Evolutionary conservation across 2,329 filamentous ascomycete species (phyloP), one percentile per base, ranked within the genome.

Genomic region (Aspergillus felis): DNA sequence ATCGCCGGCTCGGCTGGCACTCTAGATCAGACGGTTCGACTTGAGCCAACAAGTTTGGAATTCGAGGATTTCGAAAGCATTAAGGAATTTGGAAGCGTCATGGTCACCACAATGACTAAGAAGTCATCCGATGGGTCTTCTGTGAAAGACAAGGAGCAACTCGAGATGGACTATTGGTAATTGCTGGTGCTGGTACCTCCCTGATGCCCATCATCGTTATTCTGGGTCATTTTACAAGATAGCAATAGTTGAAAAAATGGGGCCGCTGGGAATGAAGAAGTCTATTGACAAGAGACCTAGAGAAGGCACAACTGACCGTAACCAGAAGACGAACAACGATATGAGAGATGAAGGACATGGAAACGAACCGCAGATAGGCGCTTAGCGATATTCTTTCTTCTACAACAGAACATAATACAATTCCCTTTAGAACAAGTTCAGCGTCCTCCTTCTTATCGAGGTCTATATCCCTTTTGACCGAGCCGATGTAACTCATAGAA

Each of bases 21-120:
- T 3, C 52, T 50, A 12, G 48, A n/a, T 10, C 7, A 24, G 20
- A 12, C 14, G 3, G 24, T n/a, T 22, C 54, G 51, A 44, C 9
- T 35, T 9, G 49, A 60, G n/a, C 27, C 14, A 24, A 63, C 55
- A 50, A 47, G 58, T 41, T 44, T 55, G 32, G 54, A 56, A 4
- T 62, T 63, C 25, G 61, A 64, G 4, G 62, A 66, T 2, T 24
- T 64, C 2, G 54, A 63, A 41, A 68, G 64, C 46, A 56, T 66
- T 46, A 64, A 66, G 25, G 63, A 64, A 12, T 57, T 65, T 24
- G 64, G 60, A 12, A 64, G 65, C 47, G 60, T 46, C 12, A 56
- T 54, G 38, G 41, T 20, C 17, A 52, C 10, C 27, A n/a, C 50
- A 17, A 24, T 38, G 24, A 50, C 9, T 12, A 51, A 42, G 17